A percentile compares a stretch with the other conserved stretches of the same genome.
These are phyloP conservation scores for Lentinula aciculospora DNA, from an alignment of 768 basidiomycete genomes.

Conservation along the genomic window DNA sequence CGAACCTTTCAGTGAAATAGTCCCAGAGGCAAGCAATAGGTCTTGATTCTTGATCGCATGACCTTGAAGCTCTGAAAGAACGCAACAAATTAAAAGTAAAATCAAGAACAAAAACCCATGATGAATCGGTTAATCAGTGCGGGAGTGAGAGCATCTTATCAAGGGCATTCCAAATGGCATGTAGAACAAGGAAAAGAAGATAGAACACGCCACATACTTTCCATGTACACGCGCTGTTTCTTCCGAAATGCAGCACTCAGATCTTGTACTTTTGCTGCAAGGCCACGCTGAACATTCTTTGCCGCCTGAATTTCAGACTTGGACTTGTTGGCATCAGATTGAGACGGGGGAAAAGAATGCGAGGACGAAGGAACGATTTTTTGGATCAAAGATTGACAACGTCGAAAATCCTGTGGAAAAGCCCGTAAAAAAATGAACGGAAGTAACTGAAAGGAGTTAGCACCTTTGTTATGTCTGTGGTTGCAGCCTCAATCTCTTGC, in stretches of 20 bases:
- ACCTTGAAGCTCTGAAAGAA: slow-evolving; percentile 77
- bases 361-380: slow-evolving; percentile 55
- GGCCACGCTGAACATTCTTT: slow-evolving; percentile 91
- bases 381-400: slow-evolving; percentile 62
- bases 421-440: slow-evolving; percentile 31
- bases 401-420: slow-evolving; percentile 56
- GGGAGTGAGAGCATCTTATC: slow-evolving; percentile 6
- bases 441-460: slow-evolving; percentile 16
- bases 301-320: slow-evolving; percentile 59
- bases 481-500: slow-evolving; percentile 83
- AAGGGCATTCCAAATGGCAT: slow-evolving; percentile 11
- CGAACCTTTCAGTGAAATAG: slow-evolving; percentile 73
- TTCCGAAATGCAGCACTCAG: slow-evolving; percentile 89
- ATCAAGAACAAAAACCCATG: slow-evolving; percentile 17
- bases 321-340: slow-evolving; percentile 30
- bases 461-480: slow-evolving; percentile 85
- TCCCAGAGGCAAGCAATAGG: slow-evolving; percentile 84
- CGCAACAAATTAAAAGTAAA: slow-evolving; percentile 5
- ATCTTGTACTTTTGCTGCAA: slow-evolving; percentile 96
- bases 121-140: slow-evolving; percentile 11
- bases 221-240: slow-evolving; percentile 98
- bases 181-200: slow-evolving; percentile 4
- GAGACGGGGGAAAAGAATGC: slow-evolving; percentile 63
- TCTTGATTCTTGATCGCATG: slow-evolving; percentile 98
- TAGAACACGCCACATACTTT: slow-evolving; percentile 59